phyloP scores from a whole-genome alignment of 192 early-diverging fungal genomes.

The Coemansia sp. region DNA sequence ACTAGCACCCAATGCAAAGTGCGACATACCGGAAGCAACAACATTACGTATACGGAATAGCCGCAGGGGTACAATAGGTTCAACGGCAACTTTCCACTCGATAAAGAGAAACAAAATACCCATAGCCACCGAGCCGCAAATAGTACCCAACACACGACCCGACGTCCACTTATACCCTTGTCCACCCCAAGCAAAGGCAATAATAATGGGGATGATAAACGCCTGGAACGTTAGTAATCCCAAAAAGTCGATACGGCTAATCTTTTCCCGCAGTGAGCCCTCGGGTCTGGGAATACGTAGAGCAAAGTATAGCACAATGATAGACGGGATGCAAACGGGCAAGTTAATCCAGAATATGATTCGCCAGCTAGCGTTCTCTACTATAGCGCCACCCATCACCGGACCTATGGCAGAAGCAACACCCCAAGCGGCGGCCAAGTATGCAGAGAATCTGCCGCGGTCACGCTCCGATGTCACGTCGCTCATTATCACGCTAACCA shows the following conservation, averaged over 20 bases:
- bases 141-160: constrained; percentile 63
- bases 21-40: constrained; percentile 31
- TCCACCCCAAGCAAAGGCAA: constrained; percentile 82
- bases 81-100: constrained; percentile 67
- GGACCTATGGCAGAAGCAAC: constrained; percentile 64
- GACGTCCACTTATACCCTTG: constrained; percentile 72
- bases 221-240: constrained; percentile 62
- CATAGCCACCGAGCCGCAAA: constrained; percentile 43
- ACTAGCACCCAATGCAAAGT: constrained; percentile 41
- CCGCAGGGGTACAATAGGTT: constrained; percentile 64
- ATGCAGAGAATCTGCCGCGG: constrained; percentile 64
- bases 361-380: constrained; percentile 58
- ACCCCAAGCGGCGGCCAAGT: constrained; percentile 61
- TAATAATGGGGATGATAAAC: constrained; percentile 65
- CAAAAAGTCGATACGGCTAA: constrained; percentile 68
- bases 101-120: constrained; percentile 51
- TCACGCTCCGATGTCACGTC: constrained; percentile 67
- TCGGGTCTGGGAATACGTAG: constrained; percentile 45
- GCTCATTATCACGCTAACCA: constrained; percentile 66
- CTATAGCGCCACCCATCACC: constrained; percentile 63
- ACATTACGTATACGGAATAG: constrained; percentile 58
- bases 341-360: constrained; percentile 68
- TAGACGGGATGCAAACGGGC: constrained; percentile 52
- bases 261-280: constrained; percentile 52
- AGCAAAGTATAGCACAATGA: constrained; percentile 51